phyloP scores from a whole-genome alignment of 2,329 filamentous ascomycete species.

The Cladorrhinum sp. region DNA sequence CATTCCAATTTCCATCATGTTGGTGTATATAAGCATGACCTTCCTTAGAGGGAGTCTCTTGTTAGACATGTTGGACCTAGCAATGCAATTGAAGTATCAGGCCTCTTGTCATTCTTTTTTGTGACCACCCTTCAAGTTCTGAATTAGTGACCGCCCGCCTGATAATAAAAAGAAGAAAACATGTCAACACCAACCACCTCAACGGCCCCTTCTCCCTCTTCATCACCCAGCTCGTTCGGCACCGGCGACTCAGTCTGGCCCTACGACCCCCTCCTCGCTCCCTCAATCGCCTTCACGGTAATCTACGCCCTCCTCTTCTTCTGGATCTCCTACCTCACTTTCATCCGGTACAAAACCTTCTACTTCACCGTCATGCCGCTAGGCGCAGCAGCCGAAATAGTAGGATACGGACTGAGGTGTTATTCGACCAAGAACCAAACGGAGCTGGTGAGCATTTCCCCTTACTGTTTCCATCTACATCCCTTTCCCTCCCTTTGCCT shows the following conservation, averaged over 20 bases:
- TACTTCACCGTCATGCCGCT: conserved; percentile 45
- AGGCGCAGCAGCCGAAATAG: conserved; percentile 41
- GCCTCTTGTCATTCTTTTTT: too few species aligned
- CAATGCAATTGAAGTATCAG: too few species aligned
- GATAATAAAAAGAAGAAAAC: not conserved
- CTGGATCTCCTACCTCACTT: conserved; percentile 30
- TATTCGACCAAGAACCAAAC: conserved; percentile 14
- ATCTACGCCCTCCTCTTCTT: conserved; percentile 11
- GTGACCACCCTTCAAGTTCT: too few species aligned
- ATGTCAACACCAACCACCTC: not conserved
- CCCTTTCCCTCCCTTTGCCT: not conserved
- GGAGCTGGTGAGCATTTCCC: not conserved
- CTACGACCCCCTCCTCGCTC: conserved; percentile 42
- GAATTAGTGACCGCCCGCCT: too few species aligned
- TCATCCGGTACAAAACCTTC: conserved; percentile 40
- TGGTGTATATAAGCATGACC: too few species aligned
- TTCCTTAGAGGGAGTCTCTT: too few species aligned
- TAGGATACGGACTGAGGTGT: conserved; percentile 19
- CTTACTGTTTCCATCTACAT: too few species aligned
- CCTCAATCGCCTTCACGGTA: conserved; percentile 29
- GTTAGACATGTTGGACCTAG: too few species aligned
- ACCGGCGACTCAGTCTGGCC: conserved; percentile 36
- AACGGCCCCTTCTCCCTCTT: not conserved
- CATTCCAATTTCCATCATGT: too few species aligned
- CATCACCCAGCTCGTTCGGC: not conserved